Evolutionary conservation across 73 alveolate species (phyloP), one percentile per base, ranked within the genome.

Genomic region (Blepharisma japonicum): DNA sequence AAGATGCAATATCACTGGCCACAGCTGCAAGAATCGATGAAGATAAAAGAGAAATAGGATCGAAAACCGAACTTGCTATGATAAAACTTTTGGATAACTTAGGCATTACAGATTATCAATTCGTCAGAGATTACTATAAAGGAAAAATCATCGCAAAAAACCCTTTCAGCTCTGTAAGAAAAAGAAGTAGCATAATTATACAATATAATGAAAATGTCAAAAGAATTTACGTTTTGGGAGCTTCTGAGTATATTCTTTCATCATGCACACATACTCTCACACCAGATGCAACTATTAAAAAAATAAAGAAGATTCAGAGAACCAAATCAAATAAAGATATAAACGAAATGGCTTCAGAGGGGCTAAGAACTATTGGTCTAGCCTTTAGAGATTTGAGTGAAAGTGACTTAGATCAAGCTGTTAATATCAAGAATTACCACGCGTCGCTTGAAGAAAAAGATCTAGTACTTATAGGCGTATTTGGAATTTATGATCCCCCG

Each of bases 401-500:
- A 11, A 11, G 21, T 4, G 66, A 51, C n/a, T 18, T 51, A 4
- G 21, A 14, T 4, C n/a, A 51, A 2, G 21, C 27, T 1, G 4
- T 51, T 11, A 18, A 51, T 18, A 32, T 32, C 42, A 61, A 27
- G 2, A 61, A 27, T 4, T 11, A 27, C 56, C 76, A 20, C 4
- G 39, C 76, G 0, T 56, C 39, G 32, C 79, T 86, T 45, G 94
- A 77, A 5, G 90, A 89, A 51, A 77, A 74, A 46, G 96, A 87
- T 6, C 72, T 95, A 49, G 87, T 85, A 8, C 68, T 95, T 45
- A 83, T 91, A 55, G 90, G 88, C 56, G 81, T 95, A 53, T 85
- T 95, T 80, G 99, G 99, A 6, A 95, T 95, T 48, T 79, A 93
- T 79, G 99, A 95, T 86, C 97, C 96, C 20, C 78, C 92, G 5